Evolutionary conservation across 176 grass and related monocot species (phyloP).

Genomic region (sorghum (Sorghum bicolor)): Sorghum_bicolor_NCBIv3 NC_012873.2:13637501-13638000

Average conservation of each 20-base stretch:
- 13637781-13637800: not conserved
- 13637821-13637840: not conserved
- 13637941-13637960: not conserved
- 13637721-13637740: not conserved
- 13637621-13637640: constrained; percentile 1
- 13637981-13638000: no score
- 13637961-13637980: no score
- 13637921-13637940: not conserved
- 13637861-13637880: not conserved
- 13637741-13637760: not conserved
- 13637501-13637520: constrained; percentile 81
- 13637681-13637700: not conserved
- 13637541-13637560: constrained; percentile 94
- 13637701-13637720: not conserved
- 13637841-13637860: not conserved
- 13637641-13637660: not conserved
- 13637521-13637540: constrained; percentile 90
- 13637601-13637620: constrained; percentile 97
- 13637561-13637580: constrained; percentile 77
- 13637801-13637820: not conserved
- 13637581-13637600: constrained; percentile 82
- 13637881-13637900: not conserved
- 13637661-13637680: not conserved
- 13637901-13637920: not conserved
- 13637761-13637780: not conserved